Evolutionary conservation across 768 basidiomycete genomes (phyloP), one percentile per base, ranked within the genome.

Genomic region (Pleurotus cornucopiae): DNA sequence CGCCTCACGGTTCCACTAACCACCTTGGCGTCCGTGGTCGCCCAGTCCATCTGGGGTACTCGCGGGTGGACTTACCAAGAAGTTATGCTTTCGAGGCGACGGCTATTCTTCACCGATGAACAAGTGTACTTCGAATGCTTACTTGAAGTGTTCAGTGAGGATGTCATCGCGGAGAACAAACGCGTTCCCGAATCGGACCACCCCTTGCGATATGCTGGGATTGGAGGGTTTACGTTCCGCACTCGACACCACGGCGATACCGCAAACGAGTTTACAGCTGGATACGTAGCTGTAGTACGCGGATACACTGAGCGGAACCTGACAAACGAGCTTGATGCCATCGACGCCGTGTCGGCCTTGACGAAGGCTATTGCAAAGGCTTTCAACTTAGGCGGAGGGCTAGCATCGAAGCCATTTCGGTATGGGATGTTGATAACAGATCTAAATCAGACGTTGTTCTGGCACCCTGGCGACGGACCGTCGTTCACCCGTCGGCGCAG

Each of bases 321-420:
- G 9, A 53, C 51, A 5, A 53, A 53, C 12, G 51, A 53, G 25
- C 41, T 18, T 4, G 51, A 53, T 7, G 20, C 51, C 12, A 25
- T 53, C n/a, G 51, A 53, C 23, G 51, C 51, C 11, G 41, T 53
- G 20, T 53, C 51, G 21, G 51, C 51, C 18, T 23, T 53, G 39
- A 53, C 51, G 6, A 53, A n/a, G n/a, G 51, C 39, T n/a, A 53
- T 53, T 14, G 51, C 51, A 25, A 53, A 41, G 21, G 51, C 37
- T 7, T 53, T 53, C 51, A 43, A 53, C 0, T 16, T 53, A 13
- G 51, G 51, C 11, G 51, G 21, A 30, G 26, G 26, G n/a, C 5
- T 38, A 21, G 37, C 39, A 2, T 41, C 18, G 14, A 53, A 40
- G 13, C 39, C 51, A 0, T 53, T 53, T 13, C 51, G 51, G 16